A percentile compares a stretch with the other conserved stretches of the same genome.
phyloP scores from a whole-genome alignment of 345 rosid species.

The Syzygium grande region DNA sequence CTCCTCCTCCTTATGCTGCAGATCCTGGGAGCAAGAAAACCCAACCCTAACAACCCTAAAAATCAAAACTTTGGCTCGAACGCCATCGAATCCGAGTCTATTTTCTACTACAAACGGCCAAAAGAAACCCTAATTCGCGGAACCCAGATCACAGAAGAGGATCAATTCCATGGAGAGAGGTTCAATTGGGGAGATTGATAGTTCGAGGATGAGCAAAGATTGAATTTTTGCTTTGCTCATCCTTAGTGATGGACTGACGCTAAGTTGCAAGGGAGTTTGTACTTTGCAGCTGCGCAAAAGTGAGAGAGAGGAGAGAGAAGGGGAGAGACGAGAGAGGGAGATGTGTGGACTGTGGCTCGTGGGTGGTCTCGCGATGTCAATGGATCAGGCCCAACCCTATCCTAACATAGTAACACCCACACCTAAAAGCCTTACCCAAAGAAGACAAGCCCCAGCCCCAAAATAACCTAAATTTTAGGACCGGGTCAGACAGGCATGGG shows the following conservation, averaged over 20 bases:
- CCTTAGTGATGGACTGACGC: too few species aligned
- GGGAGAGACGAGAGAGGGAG: too few species aligned
- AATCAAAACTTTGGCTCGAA: not conserved
- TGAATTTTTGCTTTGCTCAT: not conserved
- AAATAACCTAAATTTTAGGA: too few species aligned
- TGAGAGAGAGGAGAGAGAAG: too few species aligned
- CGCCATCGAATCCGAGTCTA: not conserved
- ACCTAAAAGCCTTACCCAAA: too few species aligned
- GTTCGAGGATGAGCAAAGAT: not conserved
- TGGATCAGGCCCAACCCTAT: too few species aligned
- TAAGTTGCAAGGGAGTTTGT: too few species aligned
- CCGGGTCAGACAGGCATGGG: rapidly evolving
- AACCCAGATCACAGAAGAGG: not conserved
- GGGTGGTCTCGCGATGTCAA: too few species aligned
- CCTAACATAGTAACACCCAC: too few species aligned
- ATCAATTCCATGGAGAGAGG: not conserved
- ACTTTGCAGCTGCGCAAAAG: too few species aligned
- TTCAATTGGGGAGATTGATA: not conserved
- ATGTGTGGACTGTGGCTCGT: too few species aligned
- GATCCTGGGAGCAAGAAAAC: not conserved
- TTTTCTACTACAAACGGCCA: not conserved
- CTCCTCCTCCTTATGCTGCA: not conserved
- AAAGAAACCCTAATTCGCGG: not conserved
- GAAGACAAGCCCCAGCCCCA: too few species aligned
- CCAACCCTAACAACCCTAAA: not conserved